These are phyloP conservation scores for Sonneratia alba DNA, from an alignment of 345 rosid genomes.

Conservation along the genomic window DNA sequence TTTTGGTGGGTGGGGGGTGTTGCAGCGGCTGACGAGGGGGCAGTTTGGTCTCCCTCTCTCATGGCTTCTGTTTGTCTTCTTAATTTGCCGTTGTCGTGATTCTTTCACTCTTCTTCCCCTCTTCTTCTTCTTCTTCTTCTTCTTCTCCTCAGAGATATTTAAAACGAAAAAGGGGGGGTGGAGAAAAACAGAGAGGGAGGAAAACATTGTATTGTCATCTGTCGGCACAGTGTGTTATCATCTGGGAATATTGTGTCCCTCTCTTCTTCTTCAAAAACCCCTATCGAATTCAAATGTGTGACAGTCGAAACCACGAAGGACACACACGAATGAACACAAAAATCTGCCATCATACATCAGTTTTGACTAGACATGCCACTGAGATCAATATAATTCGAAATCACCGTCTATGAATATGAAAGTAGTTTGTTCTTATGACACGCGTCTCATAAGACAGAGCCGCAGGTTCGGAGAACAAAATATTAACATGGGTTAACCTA, in stretches of 20 bases:
- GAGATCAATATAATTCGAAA: no score
- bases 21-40: slow-evolving; percentile 53
- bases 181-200: neutral
- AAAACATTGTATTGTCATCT: no score
- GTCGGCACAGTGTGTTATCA: no score
- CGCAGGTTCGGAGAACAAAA: no score
- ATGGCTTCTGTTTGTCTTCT: slow-evolving; percentile 10
- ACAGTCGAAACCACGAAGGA: neutral
- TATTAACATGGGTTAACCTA: no score
- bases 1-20: neutral
- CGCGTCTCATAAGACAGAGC: no score
- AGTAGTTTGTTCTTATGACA: no score
- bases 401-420: no score
- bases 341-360: no score
- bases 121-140: slow-evolving; percentile 5
- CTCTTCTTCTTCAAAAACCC: no score
- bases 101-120: slow-evolving; percentile 28
- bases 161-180: neutral
- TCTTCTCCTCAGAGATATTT: neutral
- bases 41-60: slow-evolving; percentile 3
- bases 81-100: slow-evolving; percentile 43
- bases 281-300: neutral
- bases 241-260: neutral
- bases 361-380: no score
- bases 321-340: neutral